These are phyloP conservation scores for Cunninghamia lanceolata DNA, from an alignment of 75 land plant species.

Conservation along the genomic window DNA sequence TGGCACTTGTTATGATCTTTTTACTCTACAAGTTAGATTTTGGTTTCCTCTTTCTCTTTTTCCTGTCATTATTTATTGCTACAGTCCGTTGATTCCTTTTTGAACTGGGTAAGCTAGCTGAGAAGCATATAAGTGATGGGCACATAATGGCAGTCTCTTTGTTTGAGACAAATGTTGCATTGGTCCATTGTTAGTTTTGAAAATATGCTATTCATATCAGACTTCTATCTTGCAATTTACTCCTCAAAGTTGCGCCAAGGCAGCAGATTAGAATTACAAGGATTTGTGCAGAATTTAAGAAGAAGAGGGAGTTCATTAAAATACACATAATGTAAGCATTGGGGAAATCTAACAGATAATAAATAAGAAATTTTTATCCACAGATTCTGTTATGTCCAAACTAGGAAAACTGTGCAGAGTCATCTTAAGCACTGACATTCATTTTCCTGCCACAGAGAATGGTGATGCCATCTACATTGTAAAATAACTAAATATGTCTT, in stretches of 20 bases:
- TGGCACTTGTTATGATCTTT: neutral
- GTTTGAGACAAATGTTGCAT: neutral
- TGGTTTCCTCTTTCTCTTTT: neutral
- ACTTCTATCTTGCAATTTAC: neutral
- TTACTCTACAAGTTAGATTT: neutral
- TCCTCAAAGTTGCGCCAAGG: neutral
- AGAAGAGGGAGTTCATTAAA: neutral
- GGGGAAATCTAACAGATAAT: neutral
- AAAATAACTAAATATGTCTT: neutral
- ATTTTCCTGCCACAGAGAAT: neutral
- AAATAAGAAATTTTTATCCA: neutral
- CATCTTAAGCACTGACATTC: neutral
- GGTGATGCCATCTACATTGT: neutral
- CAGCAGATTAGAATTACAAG: neutral
- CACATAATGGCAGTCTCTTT: neutral
- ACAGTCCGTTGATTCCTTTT: neutral
- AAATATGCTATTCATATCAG: neutral
- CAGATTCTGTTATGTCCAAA: neutral
- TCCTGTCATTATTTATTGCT: conserved; percentile 3
- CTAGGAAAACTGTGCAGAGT: neutral
- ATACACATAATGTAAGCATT: neutral
- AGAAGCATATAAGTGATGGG: conserved; percentile 6
- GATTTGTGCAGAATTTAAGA: neutral
- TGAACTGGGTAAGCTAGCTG: neutral
- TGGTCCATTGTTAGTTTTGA: neutral